These are phyloP conservation scores for Aspergillus spinulosporus DNA, from an alignment of 2,329 filamentous ascomycete species.

Conservation along the genomic window DNA sequence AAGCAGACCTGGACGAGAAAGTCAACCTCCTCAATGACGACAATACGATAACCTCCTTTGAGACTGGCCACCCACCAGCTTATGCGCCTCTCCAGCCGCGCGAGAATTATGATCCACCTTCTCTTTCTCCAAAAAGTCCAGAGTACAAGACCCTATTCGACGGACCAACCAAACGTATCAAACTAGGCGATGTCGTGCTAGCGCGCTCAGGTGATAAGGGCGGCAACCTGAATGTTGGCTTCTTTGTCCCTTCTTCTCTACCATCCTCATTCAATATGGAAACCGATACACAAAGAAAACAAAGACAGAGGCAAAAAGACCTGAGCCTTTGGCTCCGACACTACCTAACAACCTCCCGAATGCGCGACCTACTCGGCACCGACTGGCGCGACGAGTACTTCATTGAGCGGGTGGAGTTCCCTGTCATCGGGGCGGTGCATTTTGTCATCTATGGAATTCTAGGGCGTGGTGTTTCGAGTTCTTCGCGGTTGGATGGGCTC, in stretches of 20 bases:
- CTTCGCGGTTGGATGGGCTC: constrained; percentile 49
- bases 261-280: no score
- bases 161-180: constrained; percentile 31
- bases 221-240: constrained; percentile 45
- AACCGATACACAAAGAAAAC: neutral
- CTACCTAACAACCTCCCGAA: constrained; percentile 42
- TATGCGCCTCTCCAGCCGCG: constrained; percentile 18
- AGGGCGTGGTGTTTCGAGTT: constrained; percentile 51
- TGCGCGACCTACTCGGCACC: constrained; percentile 45
- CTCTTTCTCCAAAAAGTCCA: neutral
- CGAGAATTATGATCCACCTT: constrained; percentile 23
- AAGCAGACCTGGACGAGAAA: constrained; percentile 30
- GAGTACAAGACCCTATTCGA: neutral
- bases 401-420: constrained; percentile 53
- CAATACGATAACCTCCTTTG: constrained; percentile 5
- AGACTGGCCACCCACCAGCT: constrained; percentile 21
- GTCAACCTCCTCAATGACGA: constrained; percentile 26
- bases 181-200: constrained; percentile 47
- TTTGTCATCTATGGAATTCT: constrained; percentile 53
- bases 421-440: constrained; percentile 49
- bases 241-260: constrained; percentile 33
- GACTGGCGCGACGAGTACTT: constrained; percentile 48
- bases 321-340: constrained; percentile 42
- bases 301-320: constrained; percentile 5
- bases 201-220: constrained; percentile 47